phyloP scores from a whole-genome alignment of 768 basidiomycete species.

The Phylloporus rhodoxanthus region DNA sequence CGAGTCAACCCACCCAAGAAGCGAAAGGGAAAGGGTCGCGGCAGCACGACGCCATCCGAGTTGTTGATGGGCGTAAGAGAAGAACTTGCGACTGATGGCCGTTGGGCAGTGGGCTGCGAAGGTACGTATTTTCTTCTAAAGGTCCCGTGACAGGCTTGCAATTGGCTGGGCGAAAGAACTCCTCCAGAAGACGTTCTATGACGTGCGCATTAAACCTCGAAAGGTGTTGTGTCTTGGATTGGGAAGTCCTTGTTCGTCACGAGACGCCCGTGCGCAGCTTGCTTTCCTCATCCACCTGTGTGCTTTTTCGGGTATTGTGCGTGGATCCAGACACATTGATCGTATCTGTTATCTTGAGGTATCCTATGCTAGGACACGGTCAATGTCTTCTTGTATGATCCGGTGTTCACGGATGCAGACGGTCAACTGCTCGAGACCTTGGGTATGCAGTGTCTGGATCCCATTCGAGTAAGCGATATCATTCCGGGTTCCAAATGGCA shows the following conservation, averaged over 20 bases:
- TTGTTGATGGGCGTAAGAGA: conserved; percentile 40
- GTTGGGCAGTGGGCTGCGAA: conserved; percentile 52
- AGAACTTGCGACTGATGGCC: conserved; percentile 39
- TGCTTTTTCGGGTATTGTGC: conserved; percentile 51
- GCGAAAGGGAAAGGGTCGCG: conserved; percentile 34
- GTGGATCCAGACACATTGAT: conserved; percentile 29
- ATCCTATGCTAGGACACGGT: conserved; percentile 38
- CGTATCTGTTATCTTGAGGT: conserved; percentile 1
- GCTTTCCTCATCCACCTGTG: conserved; percentile 57
- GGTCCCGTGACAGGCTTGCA: conserved; percentile 1
- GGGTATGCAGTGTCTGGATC: conserved; percentile 33
- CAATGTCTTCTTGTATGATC: conserved; percentile 58
- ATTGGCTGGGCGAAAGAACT: conserved; percentile 28
- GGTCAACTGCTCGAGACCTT: conserved; percentile 39
- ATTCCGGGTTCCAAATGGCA: conserved; percentile 1
- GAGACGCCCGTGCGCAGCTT: conserved; percentile 61
- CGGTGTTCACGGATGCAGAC: conserved; percentile 66
- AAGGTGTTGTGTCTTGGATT: conserved; percentile 65
- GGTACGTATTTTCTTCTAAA: conserved; percentile 39
- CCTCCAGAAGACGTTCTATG: conserved; percentile 30
- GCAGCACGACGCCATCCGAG: conserved; percentile 29
- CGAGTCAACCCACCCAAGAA: conserved; percentile 49
- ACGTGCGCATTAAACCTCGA: conserved; percentile 18
- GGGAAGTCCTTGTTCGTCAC: conserved; percentile 62
- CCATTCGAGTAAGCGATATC: conserved; percentile 47